phyloP scores from a whole-genome alignment of 2,329 filamentous ascomycete genomes.

The Dendryphion nanum region DNA sequence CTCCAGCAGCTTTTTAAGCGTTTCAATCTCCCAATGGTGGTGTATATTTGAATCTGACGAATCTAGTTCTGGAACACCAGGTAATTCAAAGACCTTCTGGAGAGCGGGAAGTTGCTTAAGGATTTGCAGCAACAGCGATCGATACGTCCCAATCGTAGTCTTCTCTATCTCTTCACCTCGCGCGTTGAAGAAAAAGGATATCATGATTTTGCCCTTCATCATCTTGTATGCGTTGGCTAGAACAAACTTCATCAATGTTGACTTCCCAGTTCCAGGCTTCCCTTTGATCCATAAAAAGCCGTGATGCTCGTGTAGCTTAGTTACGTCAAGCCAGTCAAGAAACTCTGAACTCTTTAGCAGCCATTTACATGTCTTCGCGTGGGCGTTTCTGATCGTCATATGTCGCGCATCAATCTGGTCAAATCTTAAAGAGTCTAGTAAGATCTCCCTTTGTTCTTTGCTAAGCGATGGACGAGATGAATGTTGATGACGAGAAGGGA shows the following conservation, averaged over 20 bases:
- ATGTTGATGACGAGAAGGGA: too few species aligned
- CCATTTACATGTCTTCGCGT: constrained; percentile 44
- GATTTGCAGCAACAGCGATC: constrained; percentile 25
- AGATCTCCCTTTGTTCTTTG: neutral
- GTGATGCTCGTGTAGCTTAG: constrained; percentile 24
- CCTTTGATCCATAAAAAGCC: constrained; percentile 52
- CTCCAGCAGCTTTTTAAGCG: constrained; percentile 17
- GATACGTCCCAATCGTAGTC: constrained; percentile 21
- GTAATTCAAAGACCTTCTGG: constrained; percentile 9
- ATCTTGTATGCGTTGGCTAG: constrained; percentile 5
- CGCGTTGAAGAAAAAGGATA: constrained; percentile 29
- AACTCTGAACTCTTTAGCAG: constrained; percentile 37
- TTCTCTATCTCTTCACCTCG: constrained; percentile 19
- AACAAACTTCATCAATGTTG: constrained; percentile 41
- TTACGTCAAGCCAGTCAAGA: constrained; percentile 38
- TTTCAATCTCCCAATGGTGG: constrained; percentile 12
- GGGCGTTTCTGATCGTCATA: constrained; percentile 36
- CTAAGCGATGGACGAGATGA: too few species aligned
- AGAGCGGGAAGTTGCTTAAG: constrained; percentile 12
- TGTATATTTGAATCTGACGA: constrained; percentile 4
- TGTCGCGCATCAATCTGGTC: constrained; percentile 41
- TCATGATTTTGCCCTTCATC: constrained; percentile 6
- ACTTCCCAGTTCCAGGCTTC: constrained; percentile 41
- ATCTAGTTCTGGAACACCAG: constrained; percentile 4
- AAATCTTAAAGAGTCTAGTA: constrained; percentile 40